phyloP scores from a whole-genome alignment of 345 rosid genomes.

The Salix exigua region DNA sequence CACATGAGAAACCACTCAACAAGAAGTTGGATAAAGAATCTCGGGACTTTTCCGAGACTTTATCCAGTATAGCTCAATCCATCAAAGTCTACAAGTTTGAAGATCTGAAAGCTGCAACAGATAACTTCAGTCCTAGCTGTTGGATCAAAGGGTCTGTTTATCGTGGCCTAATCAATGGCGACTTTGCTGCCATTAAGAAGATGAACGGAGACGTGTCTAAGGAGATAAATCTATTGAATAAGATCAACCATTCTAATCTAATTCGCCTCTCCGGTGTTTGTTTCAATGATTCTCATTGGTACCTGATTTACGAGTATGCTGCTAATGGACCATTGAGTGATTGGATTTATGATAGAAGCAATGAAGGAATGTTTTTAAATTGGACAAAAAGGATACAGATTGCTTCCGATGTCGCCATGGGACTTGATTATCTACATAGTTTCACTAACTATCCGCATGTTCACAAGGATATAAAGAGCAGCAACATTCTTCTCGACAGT shows the following conservation, averaged over 20 bases:
- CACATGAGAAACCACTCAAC: conserved; percentile 30
- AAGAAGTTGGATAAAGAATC: conserved; percentile 41
- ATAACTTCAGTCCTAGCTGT: conserved; percentile 50
- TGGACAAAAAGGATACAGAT: conserved; percentile 62
- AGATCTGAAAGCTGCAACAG: conserved; percentile 61
- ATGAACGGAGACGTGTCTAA: conserved; percentile 60
- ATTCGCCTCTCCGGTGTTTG: conserved; percentile 71
- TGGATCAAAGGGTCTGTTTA: conserved; percentile 57
- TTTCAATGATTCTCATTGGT: conserved; percentile 60
- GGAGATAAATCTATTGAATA: conserved; percentile 57
- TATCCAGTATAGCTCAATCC: conserved; percentile 51
- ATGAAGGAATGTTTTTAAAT: conserved; percentile 33
- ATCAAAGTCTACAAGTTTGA: conserved; percentile 53
- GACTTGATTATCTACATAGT: conserved; percentile 76
- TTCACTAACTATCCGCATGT: conserved; percentile 52
- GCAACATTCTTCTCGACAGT: conserved; percentile 47
- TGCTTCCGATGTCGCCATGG: conserved; percentile 63
- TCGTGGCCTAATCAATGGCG: conserved; percentile 58
- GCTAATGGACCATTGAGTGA: conserved; percentile 62
- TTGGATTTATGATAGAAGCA: conserved; percentile 45
- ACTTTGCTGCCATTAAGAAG: conserved; percentile 71
- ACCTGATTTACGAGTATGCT: conserved; percentile 70
- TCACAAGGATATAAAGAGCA: conserved; percentile 47
- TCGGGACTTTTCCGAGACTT: conserved; percentile 34
- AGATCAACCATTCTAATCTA: conserved; percentile 65